Percentiles rank a stretch among this genome's conserved stretches.
These are phyloP conservation scores for Ganoderma sp. DNA, from an alignment of 1,284 basidiomycete species.

Conservation along the genomic window DNA sequence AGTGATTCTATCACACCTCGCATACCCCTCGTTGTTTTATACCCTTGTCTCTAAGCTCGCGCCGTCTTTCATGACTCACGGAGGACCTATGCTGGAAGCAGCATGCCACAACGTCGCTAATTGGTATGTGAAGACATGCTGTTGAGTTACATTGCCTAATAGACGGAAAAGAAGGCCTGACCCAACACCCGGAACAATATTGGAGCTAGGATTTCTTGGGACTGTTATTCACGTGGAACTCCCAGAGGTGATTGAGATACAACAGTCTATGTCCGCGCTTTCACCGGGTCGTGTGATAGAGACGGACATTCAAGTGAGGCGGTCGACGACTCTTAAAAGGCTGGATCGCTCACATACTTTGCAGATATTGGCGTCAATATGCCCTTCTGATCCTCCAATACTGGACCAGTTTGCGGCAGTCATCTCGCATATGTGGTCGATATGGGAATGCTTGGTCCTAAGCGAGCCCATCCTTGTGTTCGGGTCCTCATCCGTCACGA, in stretches of 20 bases:
- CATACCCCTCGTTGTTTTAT: slow-evolving; percentile 85
- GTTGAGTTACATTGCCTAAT: slow-evolving; percentile 23
- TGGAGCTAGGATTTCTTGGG: slow-evolving; percentile 85
- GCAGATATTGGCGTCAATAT: slow-evolving; percentile 81
- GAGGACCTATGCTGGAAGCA: slow-evolving; percentile 81
- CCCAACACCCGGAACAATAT: slow-evolving; percentile 62
- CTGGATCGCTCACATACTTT: neutral
- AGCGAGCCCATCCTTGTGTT: slow-evolving; percentile 91
- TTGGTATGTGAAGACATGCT: slow-evolving; percentile 62
- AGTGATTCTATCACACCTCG: slow-evolving; percentile 83
- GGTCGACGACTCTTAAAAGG: neutral
- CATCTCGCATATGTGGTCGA: slow-evolving; percentile 84
- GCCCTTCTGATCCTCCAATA: slow-evolving; percentile 71
- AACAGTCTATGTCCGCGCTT: slow-evolving; percentile 58
- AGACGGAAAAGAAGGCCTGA: slow-evolving; percentile 69
- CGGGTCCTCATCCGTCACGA: slow-evolving; percentile 79
- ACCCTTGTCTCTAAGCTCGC: slow-evolving; percentile 75
- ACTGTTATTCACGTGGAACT: slow-evolving; percentile 75
- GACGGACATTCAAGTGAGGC: slow-evolving; percentile 32
- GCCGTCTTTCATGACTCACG: slow-evolving; percentile 77
- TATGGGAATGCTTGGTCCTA: slow-evolving; percentile 92
- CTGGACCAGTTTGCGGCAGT: slow-evolving; percentile 78
- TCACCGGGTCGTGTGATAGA: slow-evolving; percentile 27
- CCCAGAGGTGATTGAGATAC: slow-evolving; percentile 71
- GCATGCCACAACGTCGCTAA: slow-evolving; percentile 86